Base-by-base conservation (phyloP, 352 stramenopile genomes). In the Globisporangium canariense region DNA sequence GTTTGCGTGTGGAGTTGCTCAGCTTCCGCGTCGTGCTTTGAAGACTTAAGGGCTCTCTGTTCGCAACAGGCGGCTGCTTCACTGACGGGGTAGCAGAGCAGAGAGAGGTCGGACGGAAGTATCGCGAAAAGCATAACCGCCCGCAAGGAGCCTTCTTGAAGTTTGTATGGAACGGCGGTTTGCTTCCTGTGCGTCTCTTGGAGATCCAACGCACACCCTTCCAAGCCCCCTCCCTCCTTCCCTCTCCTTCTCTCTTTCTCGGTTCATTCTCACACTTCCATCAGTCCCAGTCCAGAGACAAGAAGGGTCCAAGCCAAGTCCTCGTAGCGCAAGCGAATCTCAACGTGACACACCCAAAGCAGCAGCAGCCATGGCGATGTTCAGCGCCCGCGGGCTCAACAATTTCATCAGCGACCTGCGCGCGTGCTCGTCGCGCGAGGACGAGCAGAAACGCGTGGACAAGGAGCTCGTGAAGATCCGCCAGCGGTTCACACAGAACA, bases 381-480 rank as follows among this genome's bases (percentile, higher is more conserved):
- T 91, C 72, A 89, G 80, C 64, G 83, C 83, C 47, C 78, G 81
- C 52, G 80, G 80, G 56, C 76, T 91, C n/a, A 89, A 87, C 79
- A 91, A 91, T 70, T 91, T 91, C 62, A 91, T 91, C 72, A 91
- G 83, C 70, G 83, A 91, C 56, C 69, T 93, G 52, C 79, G 80
- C 8, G 65, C 83, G 10, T 91, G 81, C 64, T 77, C 75, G 51
- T 94, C 84, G 22, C 84, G 96, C 71, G 95, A 98, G 57, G 93
- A 98, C 47, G 96, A 99, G 74, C 86, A 97, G 63, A 86, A 90
- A 64, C 93, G 97, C 65, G 93, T 99, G 43, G 95, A 99, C 71
- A 98, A 98, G 71, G 97, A 99, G 79, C 79, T 99, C 18, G 96
- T 88, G 52, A 99, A 99, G 73, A 98, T 99, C 66, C 93, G 97